A percentile compares a stretch with the other conserved stretches of the same genome.
Conservation (phyloP, 331 rosid species). For the Rosa hybrid region DNA sequence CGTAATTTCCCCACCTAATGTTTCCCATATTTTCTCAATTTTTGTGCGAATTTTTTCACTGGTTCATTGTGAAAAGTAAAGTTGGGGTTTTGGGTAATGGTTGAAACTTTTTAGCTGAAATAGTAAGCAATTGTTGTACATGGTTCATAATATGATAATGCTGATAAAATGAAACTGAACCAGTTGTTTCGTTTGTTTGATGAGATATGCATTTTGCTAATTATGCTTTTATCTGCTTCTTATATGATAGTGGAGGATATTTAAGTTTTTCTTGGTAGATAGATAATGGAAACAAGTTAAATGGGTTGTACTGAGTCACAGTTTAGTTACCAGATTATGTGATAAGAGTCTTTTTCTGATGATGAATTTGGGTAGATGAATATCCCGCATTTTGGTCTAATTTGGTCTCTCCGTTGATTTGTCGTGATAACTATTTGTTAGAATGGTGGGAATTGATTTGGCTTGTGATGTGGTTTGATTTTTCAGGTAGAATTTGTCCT, state of each 20-base stretch:
- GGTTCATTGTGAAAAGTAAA: no score
- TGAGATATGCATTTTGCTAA: no score
- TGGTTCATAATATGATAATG: no score
- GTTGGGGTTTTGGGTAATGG: no score
- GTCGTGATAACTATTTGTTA: background rate
- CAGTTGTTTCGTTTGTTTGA: no score
- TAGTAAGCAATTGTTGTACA: no score
- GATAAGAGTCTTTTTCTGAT: background rate
- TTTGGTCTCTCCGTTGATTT: background rate
- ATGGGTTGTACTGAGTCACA: background rate
- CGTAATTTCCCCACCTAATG: slow-evolving; percentile 35
- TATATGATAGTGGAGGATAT: no score
- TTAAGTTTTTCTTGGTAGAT: no score
- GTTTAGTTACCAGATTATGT: background rate
- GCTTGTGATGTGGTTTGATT: slow-evolving; percentile 1
- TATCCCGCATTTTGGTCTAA: background rate
- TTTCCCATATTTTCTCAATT: background rate
- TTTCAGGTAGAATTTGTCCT: slow-evolving; percentile 78
- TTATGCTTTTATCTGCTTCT: no score
- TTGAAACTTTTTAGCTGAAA: no score
- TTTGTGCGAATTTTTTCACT: background rate
- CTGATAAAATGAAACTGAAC: no score
- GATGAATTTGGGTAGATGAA: background rate
- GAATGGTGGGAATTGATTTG: slow-evolving; percentile 1
- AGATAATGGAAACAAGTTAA: no score